These are phyloP conservation scores for Rhazya stricta DNA, from an alignment of 257 asterid species.

Conservation along the genomic window DNA sequence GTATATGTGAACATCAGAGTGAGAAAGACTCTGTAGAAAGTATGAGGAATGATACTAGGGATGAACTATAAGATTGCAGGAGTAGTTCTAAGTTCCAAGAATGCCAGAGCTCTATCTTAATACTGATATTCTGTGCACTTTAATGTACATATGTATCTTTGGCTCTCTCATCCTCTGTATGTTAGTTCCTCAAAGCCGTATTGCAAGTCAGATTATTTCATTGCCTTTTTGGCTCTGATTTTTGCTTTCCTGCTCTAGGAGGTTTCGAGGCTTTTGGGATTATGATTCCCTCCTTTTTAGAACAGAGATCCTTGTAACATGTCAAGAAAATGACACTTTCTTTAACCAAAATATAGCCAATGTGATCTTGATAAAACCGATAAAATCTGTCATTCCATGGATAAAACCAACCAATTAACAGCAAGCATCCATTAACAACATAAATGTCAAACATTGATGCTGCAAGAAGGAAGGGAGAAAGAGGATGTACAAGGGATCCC, in stretches of 20 bases:
- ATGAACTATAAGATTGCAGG: no score
- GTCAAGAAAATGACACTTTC: slow-evolving; percentile 29
- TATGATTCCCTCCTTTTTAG: background rate
- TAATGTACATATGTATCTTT: background rate
- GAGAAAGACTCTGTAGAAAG: no score
- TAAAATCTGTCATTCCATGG: slow-evolving; percentile 29
- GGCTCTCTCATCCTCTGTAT: no score
- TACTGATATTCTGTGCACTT: background rate
- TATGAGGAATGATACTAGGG: no score
- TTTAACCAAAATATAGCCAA: slow-evolving; percentile 28
- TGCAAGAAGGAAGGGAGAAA: slow-evolving; percentile 24
- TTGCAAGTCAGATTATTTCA: background rate
- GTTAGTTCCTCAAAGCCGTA: background rate
- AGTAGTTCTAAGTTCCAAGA: no score
- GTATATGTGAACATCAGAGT: no score
- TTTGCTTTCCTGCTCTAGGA: background rate
- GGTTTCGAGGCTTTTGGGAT: background rate
- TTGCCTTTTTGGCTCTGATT: background rate
- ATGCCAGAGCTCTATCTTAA: no score
- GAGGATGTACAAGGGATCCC: slow-evolving; percentile 20
- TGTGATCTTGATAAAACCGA: slow-evolving; percentile 23
- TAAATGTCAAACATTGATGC: slow-evolving; percentile 23
- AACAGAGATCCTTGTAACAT: slow-evolving; percentile 23
- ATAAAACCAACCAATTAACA: slow-evolving; percentile 29
- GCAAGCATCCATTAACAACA: slow-evolving; percentile 29